Base-by-base conservation (phyloP, 352 stramenopile species). In the Globisporangium orthogonon region DNA sequence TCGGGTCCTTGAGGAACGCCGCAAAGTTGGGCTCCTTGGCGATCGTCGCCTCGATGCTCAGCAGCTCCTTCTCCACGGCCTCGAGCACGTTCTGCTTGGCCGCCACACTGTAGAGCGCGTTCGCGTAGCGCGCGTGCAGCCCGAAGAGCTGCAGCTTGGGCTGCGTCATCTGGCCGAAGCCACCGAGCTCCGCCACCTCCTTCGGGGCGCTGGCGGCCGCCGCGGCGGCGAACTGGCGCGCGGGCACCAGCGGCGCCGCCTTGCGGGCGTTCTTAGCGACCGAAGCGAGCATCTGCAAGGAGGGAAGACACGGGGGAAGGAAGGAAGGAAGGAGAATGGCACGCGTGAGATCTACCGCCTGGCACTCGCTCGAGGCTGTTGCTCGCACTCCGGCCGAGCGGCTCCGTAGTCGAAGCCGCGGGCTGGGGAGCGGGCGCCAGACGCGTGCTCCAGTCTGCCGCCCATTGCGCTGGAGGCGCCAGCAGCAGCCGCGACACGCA, bases 1-100 rank as follows among this genome's bases (percentile, higher is more conserved):
- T 97, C 28, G 97, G 97, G 83, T 99, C 97, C 66, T 96, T 92
- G 39, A 99, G 78, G 73, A 98, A 98, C 56, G 70, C 81, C 13
- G 75, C 75, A 68, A 99, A 98, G 68, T 89, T 80, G 14, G 79
- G 65, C 67, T 95, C 95, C 59, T 86, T 91, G 48, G 74, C 62
- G 56, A 98, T 96, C 49, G 78, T 86, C 47, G 80, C 72, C 60
- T 89, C 71, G 57, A 94, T 78, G 29, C 57, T 73, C 69, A 98
- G 93, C 7, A 96, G 71, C 70, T 96, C 86, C 71, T 91, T 89
- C 76, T 96, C 86, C 43, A 96, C 86, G 0, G 76, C 64, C 15
- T 93, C 82, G 11, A 96, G 67, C 63, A 70, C 60, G 65, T 93
- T 88, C 65, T 89, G 73, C 73, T 91, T 91, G 63, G 90, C 95